Evolutionary conservation across 1,284 basidiomycete genomes (phyloP).

Genomic region (Chalciporus sp.): DNA sequence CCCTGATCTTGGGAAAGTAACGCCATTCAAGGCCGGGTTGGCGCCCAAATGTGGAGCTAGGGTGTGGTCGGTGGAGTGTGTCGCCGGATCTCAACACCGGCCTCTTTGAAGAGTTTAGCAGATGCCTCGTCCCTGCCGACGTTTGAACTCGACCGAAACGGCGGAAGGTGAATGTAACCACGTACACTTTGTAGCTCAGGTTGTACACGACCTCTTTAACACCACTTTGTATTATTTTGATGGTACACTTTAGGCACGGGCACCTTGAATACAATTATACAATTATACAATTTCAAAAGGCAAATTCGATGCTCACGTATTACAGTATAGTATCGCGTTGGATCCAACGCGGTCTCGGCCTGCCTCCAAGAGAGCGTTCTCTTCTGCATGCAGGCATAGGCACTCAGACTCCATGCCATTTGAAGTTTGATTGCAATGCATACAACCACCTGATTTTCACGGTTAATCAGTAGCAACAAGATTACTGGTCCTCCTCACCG

Average conservation of each 20-base stretch:
- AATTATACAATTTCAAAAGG: conserved; percentile 6
- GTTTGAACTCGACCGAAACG: not conserved
- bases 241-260: conserved; percentile 92
- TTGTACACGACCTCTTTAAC: conserved; percentile 95
- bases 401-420: conserved; percentile 64
- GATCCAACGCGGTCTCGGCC: conserved; percentile 83
- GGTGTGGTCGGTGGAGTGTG: conserved; percentile 44
- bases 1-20: conserved; percentile 42
- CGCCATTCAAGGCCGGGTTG: not conserved
- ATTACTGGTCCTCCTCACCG: conserved; percentile 31
- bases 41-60: conserved; percentile 13
- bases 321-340: conserved; percentile 90
- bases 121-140: conserved; percentile 74
- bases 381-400: conserved; percentile 96
- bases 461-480: conserved; percentile 2
- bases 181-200: conserved; percentile 92
- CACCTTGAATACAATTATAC: conserved; percentile 58
- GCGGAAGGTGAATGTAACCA: conserved; percentile 5
- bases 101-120: conserved; percentile 74
- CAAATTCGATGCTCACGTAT: conserved; percentile 52
- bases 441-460: conserved; percentile 63
- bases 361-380: conserved; percentile 95
- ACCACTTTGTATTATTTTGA: conserved; percentile 97
- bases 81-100: conserved; percentile 76
- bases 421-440: conserved; percentile 66